Evolutionary conservation across 148 eudicot species (phyloP).

Genomic region (Silene latifolia): DNA sequence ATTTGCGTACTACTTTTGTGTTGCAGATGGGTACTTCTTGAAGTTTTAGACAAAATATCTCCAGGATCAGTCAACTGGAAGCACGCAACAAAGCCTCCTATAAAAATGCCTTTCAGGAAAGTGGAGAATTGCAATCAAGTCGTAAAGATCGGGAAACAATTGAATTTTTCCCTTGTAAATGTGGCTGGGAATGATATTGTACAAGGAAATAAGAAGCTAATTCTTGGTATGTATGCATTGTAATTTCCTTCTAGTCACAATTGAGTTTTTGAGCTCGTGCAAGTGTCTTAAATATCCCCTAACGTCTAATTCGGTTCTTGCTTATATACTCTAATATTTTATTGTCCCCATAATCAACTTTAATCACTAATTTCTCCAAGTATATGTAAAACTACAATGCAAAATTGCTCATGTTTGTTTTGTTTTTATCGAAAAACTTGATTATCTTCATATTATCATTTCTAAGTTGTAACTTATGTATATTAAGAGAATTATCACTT

Average conservation of each 20-base stretch:
- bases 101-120: slow-evolving; percentile 90
- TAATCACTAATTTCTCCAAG: no score
- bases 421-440: no score
- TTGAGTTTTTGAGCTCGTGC: background rate
- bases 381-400: no score
- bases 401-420: no score
- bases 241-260: background rate
- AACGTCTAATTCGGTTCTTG: no score
- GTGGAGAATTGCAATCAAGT: slow-evolving; percentile 98
- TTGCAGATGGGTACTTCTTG: slow-evolving; percentile 88
- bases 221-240: slow-evolving; percentile 57
- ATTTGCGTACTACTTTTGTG: background rate
- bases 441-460: no score
- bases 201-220: no score
- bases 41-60: slow-evolving; percentile 80
- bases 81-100: slow-evolving; percentile 90
- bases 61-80: slow-evolving; percentile 91
- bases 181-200: slow-evolving; percentile 84
- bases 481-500: no score
- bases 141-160: slow-evolving; percentile 57
- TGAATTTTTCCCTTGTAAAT: slow-evolving; percentile 78
- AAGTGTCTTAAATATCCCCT: no score
- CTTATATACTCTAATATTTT: no score
- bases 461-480: no score
- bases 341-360: no score